phyloP scores from a whole-genome alignment of 2,329 filamentous ascomycete genomes.

The Trichoderma sp. region DNA sequence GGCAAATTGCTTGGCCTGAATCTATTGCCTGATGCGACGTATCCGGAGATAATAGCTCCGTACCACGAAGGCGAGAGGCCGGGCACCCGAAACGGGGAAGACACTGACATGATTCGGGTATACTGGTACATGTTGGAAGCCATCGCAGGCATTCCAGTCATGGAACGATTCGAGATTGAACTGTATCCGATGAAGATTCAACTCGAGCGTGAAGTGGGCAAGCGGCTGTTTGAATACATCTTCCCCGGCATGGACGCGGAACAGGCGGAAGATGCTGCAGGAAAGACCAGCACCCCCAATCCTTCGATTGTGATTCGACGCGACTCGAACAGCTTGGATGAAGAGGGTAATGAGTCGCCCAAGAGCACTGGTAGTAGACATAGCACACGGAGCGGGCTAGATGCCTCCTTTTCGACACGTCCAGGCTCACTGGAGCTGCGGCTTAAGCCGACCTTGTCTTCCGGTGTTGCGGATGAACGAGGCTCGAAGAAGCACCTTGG shows the following conservation, averaged over 20 bases:
- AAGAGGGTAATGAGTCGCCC: slow-evolving; percentile 51
- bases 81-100: slow-evolving; percentile 44
- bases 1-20: slow-evolving; percentile 88
- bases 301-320: slow-evolving; percentile 61
- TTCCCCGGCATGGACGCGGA: slow-evolving; percentile 80
- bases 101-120: slow-evolving; percentile 81
- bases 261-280: slow-evolving; percentile 45
- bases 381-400: slow-evolving; percentile 40
- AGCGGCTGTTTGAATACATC: slow-evolving; percentile 94
- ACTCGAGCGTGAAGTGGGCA: slow-evolving; percentile 87
- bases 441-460: slow-evolving; percentile 77
- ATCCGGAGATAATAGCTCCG: slow-evolving; percentile 93
- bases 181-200: slow-evolving; percentile 93
- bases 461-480: slow-evolving; percentile 45
- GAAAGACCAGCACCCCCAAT: slow-evolving; percentile 63
- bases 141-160: slow-evolving; percentile 94
- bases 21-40: slow-evolving; percentile 83
- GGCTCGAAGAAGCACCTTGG: slow-evolving; percentile 49
- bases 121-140: slow-evolving; percentile 99
- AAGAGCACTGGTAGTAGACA: slow-evolving; percentile 43
- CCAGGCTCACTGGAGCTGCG: slow-evolving; percentile 78
- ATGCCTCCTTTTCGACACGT: slow-evolving; percentile 57
- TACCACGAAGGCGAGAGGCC: slow-evolving; percentile 71
- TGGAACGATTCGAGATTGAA: slow-evolving; percentile 95
- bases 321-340: slow-evolving; percentile 40